Conservation (phyloP, 257 asterid species). For the Ophiorrhiza pumila region DNA sequence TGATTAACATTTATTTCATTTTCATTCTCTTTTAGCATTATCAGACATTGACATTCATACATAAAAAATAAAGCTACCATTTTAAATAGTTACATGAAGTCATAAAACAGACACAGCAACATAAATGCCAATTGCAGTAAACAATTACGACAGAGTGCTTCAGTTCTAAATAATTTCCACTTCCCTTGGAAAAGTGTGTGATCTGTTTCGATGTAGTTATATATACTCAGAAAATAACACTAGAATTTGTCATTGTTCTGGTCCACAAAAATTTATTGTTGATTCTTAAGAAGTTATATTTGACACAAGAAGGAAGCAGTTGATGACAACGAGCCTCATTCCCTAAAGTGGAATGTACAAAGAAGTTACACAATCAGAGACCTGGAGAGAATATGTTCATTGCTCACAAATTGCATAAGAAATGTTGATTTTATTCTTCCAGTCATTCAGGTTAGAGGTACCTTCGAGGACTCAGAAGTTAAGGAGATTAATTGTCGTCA, state of each 20-base stretch:
- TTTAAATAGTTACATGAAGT: background rate
- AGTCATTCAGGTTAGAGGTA: background rate
- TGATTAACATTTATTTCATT: background rate
- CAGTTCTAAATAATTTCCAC: background rate
- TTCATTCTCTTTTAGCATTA: background rate
- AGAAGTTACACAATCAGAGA: background rate
- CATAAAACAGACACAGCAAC: background rate
- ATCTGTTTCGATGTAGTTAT: background rate
- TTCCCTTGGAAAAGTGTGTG: background rate
- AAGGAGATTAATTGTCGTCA: slow-evolving; percentile 43
- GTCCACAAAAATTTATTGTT: too few relatives aligned
- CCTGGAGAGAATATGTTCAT: background rate
- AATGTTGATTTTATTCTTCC: background rate
- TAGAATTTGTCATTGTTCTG: background rate
- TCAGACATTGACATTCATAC: background rate
- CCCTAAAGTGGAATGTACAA: background rate
- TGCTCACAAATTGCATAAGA: background rate
- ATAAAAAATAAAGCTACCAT: background rate
- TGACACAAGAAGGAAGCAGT: background rate
- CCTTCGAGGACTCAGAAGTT: slow-evolving; percentile 1
- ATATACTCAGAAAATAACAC: background rate
- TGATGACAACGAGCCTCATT: background rate
- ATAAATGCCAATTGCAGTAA: background rate
- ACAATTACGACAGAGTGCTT: background rate
- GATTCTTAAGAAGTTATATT: too few relatives aligned